Evolutionary conservation across 768 basidiomycete species (phyloP).

Genomic region (Gloeophyllum trabeum): DNA sequence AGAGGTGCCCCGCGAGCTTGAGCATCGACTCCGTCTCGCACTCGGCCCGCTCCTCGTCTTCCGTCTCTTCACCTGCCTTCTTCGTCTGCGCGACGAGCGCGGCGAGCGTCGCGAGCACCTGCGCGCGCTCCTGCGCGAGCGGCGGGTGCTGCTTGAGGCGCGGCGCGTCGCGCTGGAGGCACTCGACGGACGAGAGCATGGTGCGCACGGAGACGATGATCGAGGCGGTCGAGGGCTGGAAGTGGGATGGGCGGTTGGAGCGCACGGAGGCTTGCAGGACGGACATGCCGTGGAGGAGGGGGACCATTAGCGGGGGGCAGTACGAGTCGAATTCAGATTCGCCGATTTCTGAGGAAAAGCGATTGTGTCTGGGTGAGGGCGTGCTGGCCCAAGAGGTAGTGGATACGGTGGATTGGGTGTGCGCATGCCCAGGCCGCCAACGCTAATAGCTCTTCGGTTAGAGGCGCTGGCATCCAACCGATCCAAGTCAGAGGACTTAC

Average conservation of each 20-base stretch:
- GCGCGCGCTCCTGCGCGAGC: slow-evolving; percentile 70
- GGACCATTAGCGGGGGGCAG: slow-evolving; percentile 70
- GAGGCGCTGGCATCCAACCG: background rate
- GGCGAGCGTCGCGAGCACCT: slow-evolving; percentile 72
- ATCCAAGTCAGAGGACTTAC: slow-evolving; percentile 20
- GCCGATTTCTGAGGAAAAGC: background rate
- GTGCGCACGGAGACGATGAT: slow-evolving; percentile 90
- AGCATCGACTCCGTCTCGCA: slow-evolving; percentile 70
- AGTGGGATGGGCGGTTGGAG: slow-evolving; percentile 69
- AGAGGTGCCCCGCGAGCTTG: slow-evolving; percentile 68
- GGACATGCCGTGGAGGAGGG: slow-evolving; percentile 76
- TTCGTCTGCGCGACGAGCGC: slow-evolving; percentile 74
- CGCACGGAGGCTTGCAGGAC: slow-evolving; percentile 80
- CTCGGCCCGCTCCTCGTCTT: slow-evolving; percentile 35
- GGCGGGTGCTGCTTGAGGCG: slow-evolving; percentile 53
- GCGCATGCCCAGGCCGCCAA: slow-evolving; percentile 31
- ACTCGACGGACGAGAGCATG: slow-evolving; percentile 74
- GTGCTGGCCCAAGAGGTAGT: slow-evolving; percentile 42
- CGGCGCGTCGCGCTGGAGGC: slow-evolving; percentile 71
- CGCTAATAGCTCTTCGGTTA: slow-evolving; percentile 13
- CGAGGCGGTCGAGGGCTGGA: slow-evolving; percentile 88
- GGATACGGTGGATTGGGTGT: slow-evolving; percentile 40
- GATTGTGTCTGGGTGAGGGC: slow-evolving; percentile 19
- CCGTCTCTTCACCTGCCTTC: slow-evolving; percentile 34
- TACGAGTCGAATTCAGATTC: background rate